Conservation (phyloP, 1,139 yeast species). For the Debaryomyces sp. region DNA sequence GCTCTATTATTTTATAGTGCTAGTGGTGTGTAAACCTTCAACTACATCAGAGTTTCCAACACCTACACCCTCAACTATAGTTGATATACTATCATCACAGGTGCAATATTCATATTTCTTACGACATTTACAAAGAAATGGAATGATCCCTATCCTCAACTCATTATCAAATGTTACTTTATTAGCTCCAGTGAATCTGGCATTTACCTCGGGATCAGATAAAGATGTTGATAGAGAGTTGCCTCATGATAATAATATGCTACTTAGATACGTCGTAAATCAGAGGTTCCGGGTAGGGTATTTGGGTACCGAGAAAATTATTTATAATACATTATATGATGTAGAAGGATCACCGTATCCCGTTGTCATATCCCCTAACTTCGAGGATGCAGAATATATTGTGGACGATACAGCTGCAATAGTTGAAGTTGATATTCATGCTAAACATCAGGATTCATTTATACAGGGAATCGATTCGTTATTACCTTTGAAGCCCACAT, state of each 20-base stretch:
- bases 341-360: slow-evolving; percentile 24
- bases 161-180: slow-evolving; percentile 68
- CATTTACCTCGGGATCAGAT: slow-evolving; percentile 45
- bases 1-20: not conserved
- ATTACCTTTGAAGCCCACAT: slow-evolving; percentile 43
- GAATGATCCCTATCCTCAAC: slow-evolving; percentile 70
- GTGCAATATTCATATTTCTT: slow-evolving; percentile 76
- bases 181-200: slow-evolving; percentile 86
- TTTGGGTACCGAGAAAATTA: slow-evolving; percentile 27
- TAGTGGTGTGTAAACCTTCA: slow-evolving; percentile 2
- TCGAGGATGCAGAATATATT: slow-evolving; percentile 30
- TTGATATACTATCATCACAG: slow-evolving; percentile 75
- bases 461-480: slow-evolving; percentile 71
- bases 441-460: slow-evolving; percentile 69
- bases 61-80: slow-evolving; percentile 54
- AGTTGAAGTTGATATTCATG: slow-evolving; percentile 64
- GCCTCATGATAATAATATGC: slow-evolving; percentile 20
- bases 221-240: not conserved
- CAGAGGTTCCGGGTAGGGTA: slow-evolving; percentile 41
- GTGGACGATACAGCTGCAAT: slow-evolving; percentile 57
- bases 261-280: slow-evolving; percentile 38
- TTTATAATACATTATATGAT: slow-evolving; percentile 34
- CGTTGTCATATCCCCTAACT: slow-evolving; percentile 32
- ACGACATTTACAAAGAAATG: slow-evolving; percentile 64
- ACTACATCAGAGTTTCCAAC: slow-evolving; percentile 3